Evolutionary conservation across 2,329 filamentous ascomycete genomes (phyloP).

Genomic region (Ascochyta clinopodiicola): DNA sequence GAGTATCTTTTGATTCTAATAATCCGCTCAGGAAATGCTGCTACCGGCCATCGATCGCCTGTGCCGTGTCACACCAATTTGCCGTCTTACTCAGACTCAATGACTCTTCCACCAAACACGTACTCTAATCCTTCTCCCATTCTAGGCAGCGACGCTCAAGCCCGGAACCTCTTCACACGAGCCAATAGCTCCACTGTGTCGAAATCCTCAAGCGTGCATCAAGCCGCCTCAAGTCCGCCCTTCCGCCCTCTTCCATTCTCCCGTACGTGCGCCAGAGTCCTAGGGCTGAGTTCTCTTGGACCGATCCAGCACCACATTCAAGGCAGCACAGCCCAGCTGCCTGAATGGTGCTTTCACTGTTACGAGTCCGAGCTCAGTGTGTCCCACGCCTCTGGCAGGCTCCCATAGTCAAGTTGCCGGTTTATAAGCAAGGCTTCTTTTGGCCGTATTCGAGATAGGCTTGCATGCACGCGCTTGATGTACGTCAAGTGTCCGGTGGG

Average conservation of each 20-base stretch:
- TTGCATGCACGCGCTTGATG: not conserved
- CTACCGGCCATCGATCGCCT: not conserved
- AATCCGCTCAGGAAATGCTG: not conserved
- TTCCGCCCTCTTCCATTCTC: constrained; percentile 24
- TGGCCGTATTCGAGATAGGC: not conserved
- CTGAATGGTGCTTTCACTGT: constrained; percentile 38
- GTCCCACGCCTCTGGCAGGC: constrained; percentile 48
- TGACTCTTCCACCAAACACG: constrained; percentile 43
- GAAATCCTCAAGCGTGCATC: constrained; percentile 42
- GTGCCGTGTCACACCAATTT: not conserved
- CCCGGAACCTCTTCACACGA: constrained; percentile 29
- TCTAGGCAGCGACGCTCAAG: constrained; percentile 49
- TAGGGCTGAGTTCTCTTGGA: constrained; percentile 48
- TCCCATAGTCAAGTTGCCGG: constrained; percentile 34
- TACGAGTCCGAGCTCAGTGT: constrained; percentile 47
- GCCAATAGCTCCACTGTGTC: constrained; percentile 31
- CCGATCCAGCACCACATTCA: constrained; percentile 36
- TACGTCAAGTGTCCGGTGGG: constrained; percentile 1
- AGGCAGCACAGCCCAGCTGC: not conserved
- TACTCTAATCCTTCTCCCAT: constrained; percentile 20
- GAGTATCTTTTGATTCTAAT: constrained; percentile 1
- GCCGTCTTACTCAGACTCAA: constrained; percentile 23
- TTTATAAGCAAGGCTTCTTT: not conserved
- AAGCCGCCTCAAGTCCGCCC: constrained; percentile 30
- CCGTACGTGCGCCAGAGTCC: constrained; percentile 44